Base-by-base conservation (phyloP, 805 yeast species). In the Blastobotrys mokoenaii region DNA sequence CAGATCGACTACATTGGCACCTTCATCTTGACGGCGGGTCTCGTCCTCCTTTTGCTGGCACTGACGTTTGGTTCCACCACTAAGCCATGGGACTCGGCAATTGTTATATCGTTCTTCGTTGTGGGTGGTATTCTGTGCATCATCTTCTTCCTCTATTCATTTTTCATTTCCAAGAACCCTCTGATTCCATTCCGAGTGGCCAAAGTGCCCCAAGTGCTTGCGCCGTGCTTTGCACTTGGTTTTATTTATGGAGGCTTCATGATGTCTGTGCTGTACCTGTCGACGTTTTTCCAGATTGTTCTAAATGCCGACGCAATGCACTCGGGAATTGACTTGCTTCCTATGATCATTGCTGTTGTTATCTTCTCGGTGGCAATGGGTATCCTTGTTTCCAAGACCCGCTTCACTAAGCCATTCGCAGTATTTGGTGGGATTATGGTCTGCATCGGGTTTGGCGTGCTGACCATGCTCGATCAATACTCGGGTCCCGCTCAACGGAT, bases 1-100 rank as follows among this genome's bases (percentile, higher is more conserved):
- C 58, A 58, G 22, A 61, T 79, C 39, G 84, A 79, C 57, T 74
- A 65, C 54, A 9, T 71, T 6, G 83, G 82, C 1, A 70, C 73
- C 2, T 51, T 67, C 14, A 52, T 76, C 6, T 47, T 75, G 16
- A 57, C 72, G 7, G 20, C 38, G 2, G 44, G 46, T 1, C 41
- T 48, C 12, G 39, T 40, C 4, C 37, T 48, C 7, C 15, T 45
- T 20, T 14, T 48, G 36, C 34, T 48, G 27, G 48, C 51, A 3
- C 22, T 45, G n/a, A 44, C 51, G 6, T 35, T 48, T 8, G 51
- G 48, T 4, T 45, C 48, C 15, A 36, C 46, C 12, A 25, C 16
- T 27, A 30, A 41, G 14, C 48, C 47, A 3, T 49, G 52, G 52
- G 16, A 44, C 25, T 44, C 48, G 1, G 45, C 46, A 4, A 11